phyloP scores from a whole-genome alignment of 2,329 filamentous ascomycete genomes.

The Colletotrichum sp. region DNA sequence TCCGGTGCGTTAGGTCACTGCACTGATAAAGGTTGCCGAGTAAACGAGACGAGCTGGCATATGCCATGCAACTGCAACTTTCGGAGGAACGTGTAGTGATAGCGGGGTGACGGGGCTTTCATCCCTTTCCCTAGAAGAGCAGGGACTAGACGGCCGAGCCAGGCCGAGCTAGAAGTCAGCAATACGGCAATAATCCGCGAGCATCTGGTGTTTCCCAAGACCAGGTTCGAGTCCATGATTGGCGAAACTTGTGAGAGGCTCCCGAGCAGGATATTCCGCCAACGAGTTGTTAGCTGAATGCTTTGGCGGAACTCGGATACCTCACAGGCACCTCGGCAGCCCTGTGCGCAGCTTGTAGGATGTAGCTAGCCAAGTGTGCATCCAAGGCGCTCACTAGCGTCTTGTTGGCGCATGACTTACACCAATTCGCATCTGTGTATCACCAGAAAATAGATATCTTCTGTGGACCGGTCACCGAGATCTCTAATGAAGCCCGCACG shows the following conservation, averaged over 20 bases:
- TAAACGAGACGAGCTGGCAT: not conserved
- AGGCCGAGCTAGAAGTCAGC: not conserved
- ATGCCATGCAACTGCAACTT: not conserved
- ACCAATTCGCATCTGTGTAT: not conserved
- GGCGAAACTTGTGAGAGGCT: not conserved
- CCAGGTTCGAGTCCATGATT: not conserved
- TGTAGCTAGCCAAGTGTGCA: not conserved
- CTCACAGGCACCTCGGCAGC: not conserved
- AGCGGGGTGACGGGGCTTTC: not conserved
- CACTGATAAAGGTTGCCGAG: not conserved
- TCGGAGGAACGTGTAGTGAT: not conserved
- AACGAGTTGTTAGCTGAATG: not conserved
- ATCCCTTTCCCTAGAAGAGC: not conserved
- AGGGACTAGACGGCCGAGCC: not conserved
- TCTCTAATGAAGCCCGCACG: not conserved
- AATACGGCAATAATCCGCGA: not conserved
- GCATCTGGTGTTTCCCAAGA: not conserved
- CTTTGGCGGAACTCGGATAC: not conserved
- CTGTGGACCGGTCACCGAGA: not conserved
- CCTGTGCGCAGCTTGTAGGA: not conserved
- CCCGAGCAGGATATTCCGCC: not conserved
- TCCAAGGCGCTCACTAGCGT: conserved; percentile 5
- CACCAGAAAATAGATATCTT: not conserved
- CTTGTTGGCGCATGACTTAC: not conserved
- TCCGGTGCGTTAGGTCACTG: not conserved